Base-by-base conservation (phyloP, 176 grass and related monocot species). In the Stipa capillata region DNA sequence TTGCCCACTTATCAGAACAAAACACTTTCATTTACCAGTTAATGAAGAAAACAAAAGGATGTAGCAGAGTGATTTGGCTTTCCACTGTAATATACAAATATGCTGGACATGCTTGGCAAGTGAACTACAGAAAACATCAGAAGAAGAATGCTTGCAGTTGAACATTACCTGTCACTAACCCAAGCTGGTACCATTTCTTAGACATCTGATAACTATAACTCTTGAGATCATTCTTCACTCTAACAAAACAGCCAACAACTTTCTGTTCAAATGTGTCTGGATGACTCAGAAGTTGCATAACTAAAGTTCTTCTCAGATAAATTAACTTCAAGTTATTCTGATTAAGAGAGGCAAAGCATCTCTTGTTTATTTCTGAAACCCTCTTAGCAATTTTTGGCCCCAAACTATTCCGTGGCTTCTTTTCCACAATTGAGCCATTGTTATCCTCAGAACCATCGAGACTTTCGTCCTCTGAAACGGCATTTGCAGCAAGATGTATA, bases 181-280 rank as follows among this genome's bases (percentile, higher is more conserved):
- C 95, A 65, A 98, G 74, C 69, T 85, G 65, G 83, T 87, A 98
- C 29, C 57, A 3, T 24, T 83, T 90, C 82, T 47, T 72, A 36
- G 62, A 44, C 16, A 73, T 76, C 16, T 15, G 56, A 78, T 85
- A 82, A 47, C 2, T 3, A 24, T 81, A 74, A 49, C 54, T 42
- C 56, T 64, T 80, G 7, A 6, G 5, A 47, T 78, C 47, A 78
- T 65, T 65, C 55, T 72, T 98, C 31, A 94, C 50, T 79, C 92
- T 90, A 62, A 98, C 90, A 37, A 94, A 93, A 72, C 92, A 94
- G 2, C 95, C 92, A 62, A 75, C 60, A 40, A 98, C 65, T 89
- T 98, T 98, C 32, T 73, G 36, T 78, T 93, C 77, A 87, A 98
- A 98, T 63, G 69, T 90, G 36, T 90, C 83, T 34, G 55, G 85